These are phyloP conservation scores for Fraxinus angustifolia DNA, from an alignment of 305 asterid genomes.

Conservation along the genomic window DNA sequence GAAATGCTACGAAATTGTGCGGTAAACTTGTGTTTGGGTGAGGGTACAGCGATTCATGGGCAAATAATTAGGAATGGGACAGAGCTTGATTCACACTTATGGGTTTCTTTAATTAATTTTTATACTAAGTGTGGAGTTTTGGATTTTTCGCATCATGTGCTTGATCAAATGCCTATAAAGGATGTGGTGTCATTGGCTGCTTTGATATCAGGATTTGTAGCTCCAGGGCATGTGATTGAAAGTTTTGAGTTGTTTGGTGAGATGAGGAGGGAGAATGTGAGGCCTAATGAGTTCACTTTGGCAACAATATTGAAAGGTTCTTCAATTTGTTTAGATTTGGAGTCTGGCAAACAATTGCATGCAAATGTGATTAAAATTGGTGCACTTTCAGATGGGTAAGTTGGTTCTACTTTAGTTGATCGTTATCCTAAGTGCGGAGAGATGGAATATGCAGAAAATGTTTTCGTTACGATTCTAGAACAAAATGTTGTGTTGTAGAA, in stretches of 20 bases:
- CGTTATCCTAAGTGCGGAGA: constrained; percentile 66
- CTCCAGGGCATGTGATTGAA: constrained; percentile 51
- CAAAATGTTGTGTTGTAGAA: constrained; percentile 73
- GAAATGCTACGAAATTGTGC: constrained; percentile 53
- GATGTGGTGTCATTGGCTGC: constrained; percentile 80
- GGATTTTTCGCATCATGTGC: constrained; percentile 32
- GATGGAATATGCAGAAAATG: constrained; percentile 51
- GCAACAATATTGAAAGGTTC: constrained; percentile 72
- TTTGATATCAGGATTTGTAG: constrained; percentile 74
- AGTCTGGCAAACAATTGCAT: constrained; percentile 71
- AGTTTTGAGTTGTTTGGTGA: constrained; percentile 52
- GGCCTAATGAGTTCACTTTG: constrained; percentile 72
- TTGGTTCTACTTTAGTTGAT: constrained; percentile 70
- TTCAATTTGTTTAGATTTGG: constrained; percentile 53
- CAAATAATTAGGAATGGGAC: constrained; percentile 42
- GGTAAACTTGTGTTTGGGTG: constrained; percentile 32
- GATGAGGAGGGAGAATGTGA: constrained; percentile 59
- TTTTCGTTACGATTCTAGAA: constrained; percentile 60
- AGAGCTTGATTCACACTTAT: constrained; percentile 58
- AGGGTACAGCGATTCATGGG: constrained; percentile 67
- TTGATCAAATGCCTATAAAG: constrained; percentile 55
- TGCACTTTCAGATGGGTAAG: constrained; percentile 53
- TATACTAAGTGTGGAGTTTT: constrained; percentile 66
- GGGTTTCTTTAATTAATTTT: constrained; percentile 71
- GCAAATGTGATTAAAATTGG: constrained; percentile 64